These are phyloP conservation scores for Adansonia grandidieri DNA, from an alignment of 441 rosid genomes.

Conservation along the genomic window DNA sequence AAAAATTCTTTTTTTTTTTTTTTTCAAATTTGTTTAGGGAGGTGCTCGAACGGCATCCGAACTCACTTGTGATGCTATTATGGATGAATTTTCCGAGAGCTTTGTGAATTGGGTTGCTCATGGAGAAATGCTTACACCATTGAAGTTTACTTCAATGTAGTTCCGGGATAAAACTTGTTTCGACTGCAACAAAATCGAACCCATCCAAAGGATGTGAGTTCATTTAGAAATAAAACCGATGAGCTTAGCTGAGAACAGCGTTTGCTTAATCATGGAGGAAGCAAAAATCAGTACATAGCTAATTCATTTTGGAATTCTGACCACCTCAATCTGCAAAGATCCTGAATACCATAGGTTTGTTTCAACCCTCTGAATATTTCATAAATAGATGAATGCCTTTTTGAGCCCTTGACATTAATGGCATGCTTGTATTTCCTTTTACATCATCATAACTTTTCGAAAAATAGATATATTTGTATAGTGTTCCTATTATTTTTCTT, in stretches of 20 bases:
- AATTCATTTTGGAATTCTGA: slow-evolving; percentile 6
- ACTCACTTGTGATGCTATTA: slow-evolving; percentile 23
- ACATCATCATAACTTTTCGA: too few relatives aligned
- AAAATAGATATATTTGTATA: too few relatives aligned
- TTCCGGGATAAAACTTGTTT: slow-evolving; percentile 26
- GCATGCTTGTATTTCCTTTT: too few relatives aligned
- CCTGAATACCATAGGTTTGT: too few relatives aligned
- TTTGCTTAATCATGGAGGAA: background rate
- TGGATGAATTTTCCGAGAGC: slow-evolving; percentile 47
- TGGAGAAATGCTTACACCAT: slow-evolving; percentile 57
- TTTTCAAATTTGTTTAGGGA: slow-evolving; percentile 44
- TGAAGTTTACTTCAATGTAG: slow-evolving; percentile 31
- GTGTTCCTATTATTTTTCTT: too few relatives aligned
- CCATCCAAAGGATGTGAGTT: slow-evolving; percentile 62
- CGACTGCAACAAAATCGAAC: slow-evolving; percentile 26
- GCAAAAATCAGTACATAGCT: slow-evolving; percentile 1
- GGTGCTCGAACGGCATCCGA: slow-evolving; percentile 38
- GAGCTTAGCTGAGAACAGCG: slow-evolving; percentile 1
- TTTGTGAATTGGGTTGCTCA: slow-evolving; percentile 71
- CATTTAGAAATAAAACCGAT: slow-evolving; percentile 18
- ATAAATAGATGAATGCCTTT: too few relatives aligned
- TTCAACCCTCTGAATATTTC: too few relatives aligned
- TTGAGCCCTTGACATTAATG: too few relatives aligned
- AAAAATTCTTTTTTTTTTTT: background rate
- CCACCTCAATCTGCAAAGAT: too few relatives aligned